Evolutionary conservation across 345 rosid species (phyloP).

Genomic region (Hypericum perforatum): DNA sequence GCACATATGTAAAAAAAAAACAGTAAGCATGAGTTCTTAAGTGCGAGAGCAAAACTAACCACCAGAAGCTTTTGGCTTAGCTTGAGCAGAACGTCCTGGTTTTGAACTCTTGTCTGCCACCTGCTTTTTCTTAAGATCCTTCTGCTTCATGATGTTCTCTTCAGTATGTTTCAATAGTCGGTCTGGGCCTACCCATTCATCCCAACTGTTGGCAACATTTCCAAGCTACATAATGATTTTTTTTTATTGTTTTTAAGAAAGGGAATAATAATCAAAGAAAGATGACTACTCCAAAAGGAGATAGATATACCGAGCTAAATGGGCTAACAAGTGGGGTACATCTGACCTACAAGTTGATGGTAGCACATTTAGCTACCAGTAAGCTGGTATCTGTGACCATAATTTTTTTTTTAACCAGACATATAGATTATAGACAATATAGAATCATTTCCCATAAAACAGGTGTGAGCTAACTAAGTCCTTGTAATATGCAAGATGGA

Average conservation of each 20-base stretch:
- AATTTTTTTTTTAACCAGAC: no score
- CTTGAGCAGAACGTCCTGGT: conserved; percentile 20
- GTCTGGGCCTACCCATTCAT: conserved; percentile 26
- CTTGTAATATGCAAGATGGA: no score
- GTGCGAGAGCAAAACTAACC: conserved; percentile 12
- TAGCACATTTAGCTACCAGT: no score
- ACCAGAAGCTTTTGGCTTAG: conserved; percentile 22
- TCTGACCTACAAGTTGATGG: no score
- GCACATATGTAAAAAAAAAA: no score
- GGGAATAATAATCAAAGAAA: conserved; percentile 28
- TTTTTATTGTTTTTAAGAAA: conserved; percentile 20
- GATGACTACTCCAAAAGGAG: conserved; percentile 11
- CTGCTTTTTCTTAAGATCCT: conserved; percentile 22
- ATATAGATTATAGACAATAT: no score
- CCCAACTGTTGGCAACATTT: conserved; percentile 37
- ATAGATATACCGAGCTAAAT: not conserved
- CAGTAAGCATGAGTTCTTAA: not conserved
- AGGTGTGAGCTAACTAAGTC: no score
- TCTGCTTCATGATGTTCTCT: conserved; percentile 25
- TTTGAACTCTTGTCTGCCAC: conserved; percentile 19
- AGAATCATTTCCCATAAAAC: no score
- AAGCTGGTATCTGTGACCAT: no score
- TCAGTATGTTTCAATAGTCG: conserved; percentile 21
- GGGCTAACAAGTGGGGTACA: no score
- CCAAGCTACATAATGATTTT: conserved; percentile 32